Conservation (phyloP, 306 rosid species). For the Pterocarpus santalinus region DNA sequence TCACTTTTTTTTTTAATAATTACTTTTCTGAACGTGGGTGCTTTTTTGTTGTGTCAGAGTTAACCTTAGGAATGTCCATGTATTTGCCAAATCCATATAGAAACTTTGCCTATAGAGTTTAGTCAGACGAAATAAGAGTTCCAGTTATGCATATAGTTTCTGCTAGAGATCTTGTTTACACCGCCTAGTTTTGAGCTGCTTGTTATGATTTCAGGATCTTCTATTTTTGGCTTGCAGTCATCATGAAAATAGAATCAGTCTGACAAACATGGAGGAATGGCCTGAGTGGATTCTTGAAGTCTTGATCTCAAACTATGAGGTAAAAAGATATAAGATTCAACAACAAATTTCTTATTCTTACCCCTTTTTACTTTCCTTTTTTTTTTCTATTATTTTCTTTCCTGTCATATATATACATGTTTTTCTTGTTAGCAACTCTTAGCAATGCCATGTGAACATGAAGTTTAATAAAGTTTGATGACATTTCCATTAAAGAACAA, state of each 20-base stretch:
- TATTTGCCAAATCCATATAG: conserved; percentile 25
- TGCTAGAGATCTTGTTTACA: conserved; percentile 44
- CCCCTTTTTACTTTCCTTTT: not conserved
- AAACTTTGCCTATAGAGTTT: conserved; percentile 23
- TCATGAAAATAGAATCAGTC: conserved; percentile 85
- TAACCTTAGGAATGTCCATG: conserved; percentile 30
- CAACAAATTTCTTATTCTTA: not conserved
- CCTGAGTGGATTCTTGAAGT: conserved; percentile 98
- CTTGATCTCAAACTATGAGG: conserved; percentile 91
- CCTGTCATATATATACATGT: not conserved
- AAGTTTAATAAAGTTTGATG: not conserved
- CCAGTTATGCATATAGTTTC: conserved; percentile 15
- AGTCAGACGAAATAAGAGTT: conserved; percentile 35
- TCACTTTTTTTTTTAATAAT: not conserved
- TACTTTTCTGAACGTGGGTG: not conserved
- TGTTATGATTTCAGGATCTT: conserved; percentile 94
- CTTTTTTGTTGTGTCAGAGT: conserved; percentile 21
- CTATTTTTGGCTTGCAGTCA: conserved; percentile 99
- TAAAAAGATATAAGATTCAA: conserved; percentile 25
- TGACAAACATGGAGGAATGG: conserved; percentile 97
- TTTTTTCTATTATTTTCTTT: not conserved
- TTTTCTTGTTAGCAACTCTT: not conserved
- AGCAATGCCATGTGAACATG: conserved; percentile 5
- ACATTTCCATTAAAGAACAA: not conserved
- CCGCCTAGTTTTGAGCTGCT: conserved; percentile 60